Percentiles rank a stretch among this genome's conserved stretches.
Conservation (phyloP, 2,329 filamentous ascomycete genomes). For the Ophiostoma himal-ulmi region DNA sequence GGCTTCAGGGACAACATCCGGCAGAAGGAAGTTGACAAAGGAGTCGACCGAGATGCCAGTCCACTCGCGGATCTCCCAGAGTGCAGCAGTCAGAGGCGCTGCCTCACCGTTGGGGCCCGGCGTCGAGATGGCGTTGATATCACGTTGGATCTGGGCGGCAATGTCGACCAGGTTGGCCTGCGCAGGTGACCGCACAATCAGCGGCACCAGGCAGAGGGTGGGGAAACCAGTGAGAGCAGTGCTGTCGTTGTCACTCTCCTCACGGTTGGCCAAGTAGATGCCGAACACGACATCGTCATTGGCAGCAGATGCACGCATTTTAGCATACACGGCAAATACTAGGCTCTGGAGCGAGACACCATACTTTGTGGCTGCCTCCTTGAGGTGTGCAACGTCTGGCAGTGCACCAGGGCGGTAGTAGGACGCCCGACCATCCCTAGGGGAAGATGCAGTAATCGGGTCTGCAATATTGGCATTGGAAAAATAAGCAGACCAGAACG, state of each 20-base stretch:
- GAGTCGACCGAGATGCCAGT: constrained; percentile 63
- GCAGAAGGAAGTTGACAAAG: constrained; percentile 75
- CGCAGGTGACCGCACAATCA: constrained; percentile 47
- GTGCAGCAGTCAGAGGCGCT: constrained; percentile 52
- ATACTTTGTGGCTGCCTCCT: constrained; percentile 35
- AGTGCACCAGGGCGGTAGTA: constrained; percentile 44
- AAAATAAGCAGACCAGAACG: constrained; percentile 43
- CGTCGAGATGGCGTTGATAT: constrained; percentile 57
- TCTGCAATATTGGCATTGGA: constrained; percentile 19
- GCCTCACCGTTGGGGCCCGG: constrained; percentile 32
- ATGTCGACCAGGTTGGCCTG: constrained; percentile 39
- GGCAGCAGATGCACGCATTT: background rate
- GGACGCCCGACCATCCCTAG: background rate
- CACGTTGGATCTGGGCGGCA: constrained; percentile 59
- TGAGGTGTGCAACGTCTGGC: constrained; percentile 37
- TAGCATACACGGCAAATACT: constrained; percentile 66
- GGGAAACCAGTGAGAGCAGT: constrained; percentile 48
- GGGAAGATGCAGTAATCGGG: background rate
- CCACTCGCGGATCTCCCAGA: constrained; percentile 70
- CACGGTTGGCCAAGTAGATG: constrained; percentile 76
- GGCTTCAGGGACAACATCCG: constrained; percentile 26
- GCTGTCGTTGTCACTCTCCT: constrained; percentile 34
- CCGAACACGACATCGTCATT: constrained; percentile 57
- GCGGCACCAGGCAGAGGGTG: constrained; percentile 72
- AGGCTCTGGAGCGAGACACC: constrained; percentile 67